Conservation (phyloP, 768 basidiomycete species). For the Tulasnella sp. region DNA sequence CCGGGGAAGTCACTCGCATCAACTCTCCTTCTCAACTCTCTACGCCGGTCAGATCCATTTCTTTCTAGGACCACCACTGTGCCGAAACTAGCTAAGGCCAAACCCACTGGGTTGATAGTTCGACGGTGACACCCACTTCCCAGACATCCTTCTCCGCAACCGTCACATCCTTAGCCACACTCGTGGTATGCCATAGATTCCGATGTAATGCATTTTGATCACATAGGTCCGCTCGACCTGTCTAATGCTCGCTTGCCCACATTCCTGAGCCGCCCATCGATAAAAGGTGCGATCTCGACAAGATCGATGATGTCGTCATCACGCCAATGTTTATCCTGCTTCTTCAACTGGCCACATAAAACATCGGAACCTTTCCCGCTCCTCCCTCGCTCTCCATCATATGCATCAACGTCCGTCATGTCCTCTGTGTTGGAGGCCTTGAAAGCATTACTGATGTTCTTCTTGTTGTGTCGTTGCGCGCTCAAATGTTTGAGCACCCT, state of each 20-base stretch:
- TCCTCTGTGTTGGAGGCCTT: slow-evolving; percentile 54
- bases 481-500: slow-evolving; percentile 40
- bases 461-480: slow-evolving; percentile 25
- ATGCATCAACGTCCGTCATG: slow-evolving; percentile 67
- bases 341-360: not conserved
- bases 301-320: slow-evolving; percentile 31
- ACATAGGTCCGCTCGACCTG: too few species aligned
- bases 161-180: too few species aligned
- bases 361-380: slow-evolving; percentile 24
- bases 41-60: slow-evolving; percentile 16
- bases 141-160: not conserved
- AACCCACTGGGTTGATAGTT: not conserved
- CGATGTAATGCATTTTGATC: too few species aligned
- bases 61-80: slow-evolving; percentile 1
- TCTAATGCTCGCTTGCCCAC: too few species aligned
- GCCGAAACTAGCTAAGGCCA: not conserved
- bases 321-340: slow-evolving; percentile 13
- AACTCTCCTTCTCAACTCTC: slow-evolving; percentile 15
- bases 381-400: slow-evolving; percentile 45
- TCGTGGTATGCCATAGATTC: too few species aligned
- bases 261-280: slow-evolving; percentile 60
- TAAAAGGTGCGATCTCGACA: slow-evolving; percentile 44
- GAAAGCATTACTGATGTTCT: slow-evolving; percentile 34
- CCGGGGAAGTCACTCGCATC: slow-evolving; percentile 13
- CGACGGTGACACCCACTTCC: not conserved